Evolutionary conservation across 257 asterid genomes (phyloP), one percentile per base, ranked within the genome.

Genomic region (Nemophila menziesii): DNA sequence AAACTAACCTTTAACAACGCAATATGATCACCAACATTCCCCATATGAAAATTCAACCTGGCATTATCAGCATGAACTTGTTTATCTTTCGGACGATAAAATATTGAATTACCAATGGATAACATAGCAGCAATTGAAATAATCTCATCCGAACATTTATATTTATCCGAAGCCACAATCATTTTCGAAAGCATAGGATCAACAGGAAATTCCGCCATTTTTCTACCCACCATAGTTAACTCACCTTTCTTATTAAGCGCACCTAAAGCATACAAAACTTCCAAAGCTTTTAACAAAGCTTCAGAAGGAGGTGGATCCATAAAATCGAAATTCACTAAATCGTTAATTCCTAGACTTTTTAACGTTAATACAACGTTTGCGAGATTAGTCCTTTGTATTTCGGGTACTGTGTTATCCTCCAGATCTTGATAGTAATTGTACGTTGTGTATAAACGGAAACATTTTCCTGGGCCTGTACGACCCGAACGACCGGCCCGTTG

Each of bases 291-390:
- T 53, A 83, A 43, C 51, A 87, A 67, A 62, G 95, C 92, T 78
- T 87, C 97, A 18, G 93, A 71, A 51, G 95, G 90, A 17, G 97
- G 97, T 44, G 97, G 95, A 48, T 87, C 97, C 97, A 87, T 87
- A 57, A 87, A 87, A 52, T 87, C 97, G 69, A 87, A 83, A 67
- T 87, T 78, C 48, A 83, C 58, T 48, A 87, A 65, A 58, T 87
- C 93, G 50, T 80, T 74, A 63, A 87, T 87, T 49, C 97, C 97
- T 39, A 87, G 92, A 61, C 97, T 87, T 78, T 87, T 87, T 51
- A 87, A 89, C 45, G 86, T 53, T 43, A 87, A 92, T 34, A 87
- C 97, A 22, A 83, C 95, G 55, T 83, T 73, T 14, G 95, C 82
- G 56, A 87, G 73, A 68, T 87, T 87, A 49, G 90, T 87, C 75